Percentiles rank a stretch among this genome's conserved stretches.
Evolutionary conservation across 345 rosid genomes (phyloP).

Genomic region (Eucalyptus lansdowneana): DNA sequence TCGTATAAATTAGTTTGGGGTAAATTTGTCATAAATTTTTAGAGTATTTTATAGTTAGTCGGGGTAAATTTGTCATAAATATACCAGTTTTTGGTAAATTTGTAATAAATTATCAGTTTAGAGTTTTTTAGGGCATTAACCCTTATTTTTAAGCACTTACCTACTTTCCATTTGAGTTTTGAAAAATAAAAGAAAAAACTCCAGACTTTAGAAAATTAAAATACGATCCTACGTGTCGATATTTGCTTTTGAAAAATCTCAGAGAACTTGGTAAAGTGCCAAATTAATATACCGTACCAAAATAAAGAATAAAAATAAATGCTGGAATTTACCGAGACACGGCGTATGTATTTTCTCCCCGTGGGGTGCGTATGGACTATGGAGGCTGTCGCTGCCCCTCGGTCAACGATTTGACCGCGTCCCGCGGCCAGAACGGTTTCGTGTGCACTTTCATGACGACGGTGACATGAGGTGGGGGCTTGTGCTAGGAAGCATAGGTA

Average conservation of each 20-base stretch:
- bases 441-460: background rate
- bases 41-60: too few species aligned
- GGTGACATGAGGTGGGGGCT: background rate
- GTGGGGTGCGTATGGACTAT: too few species aligned
- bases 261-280: background rate
- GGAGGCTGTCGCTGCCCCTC: background rate
- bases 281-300: background rate
- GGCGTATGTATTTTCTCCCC: too few species aligned
- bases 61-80: fast-evolving
- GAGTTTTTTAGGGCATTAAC: too few species aligned
- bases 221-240: background rate
- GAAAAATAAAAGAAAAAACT: background rate
- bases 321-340: background rate
- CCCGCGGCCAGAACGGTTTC: background rate
- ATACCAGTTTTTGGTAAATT: too few species aligned
- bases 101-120: fast-evolving
- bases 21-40: too few species aligned
- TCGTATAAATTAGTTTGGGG: fast-evolving
- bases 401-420: background rate
- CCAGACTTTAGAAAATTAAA: background rate
- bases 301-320: background rate
- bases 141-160: background rate
- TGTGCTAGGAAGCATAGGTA: too few species aligned
- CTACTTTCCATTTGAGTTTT: background rate
- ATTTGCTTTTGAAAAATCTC: background rate